phyloP scores from a whole-genome alignment of 1,284 basidiomycete species.

The Naganishia albida region DNA sequence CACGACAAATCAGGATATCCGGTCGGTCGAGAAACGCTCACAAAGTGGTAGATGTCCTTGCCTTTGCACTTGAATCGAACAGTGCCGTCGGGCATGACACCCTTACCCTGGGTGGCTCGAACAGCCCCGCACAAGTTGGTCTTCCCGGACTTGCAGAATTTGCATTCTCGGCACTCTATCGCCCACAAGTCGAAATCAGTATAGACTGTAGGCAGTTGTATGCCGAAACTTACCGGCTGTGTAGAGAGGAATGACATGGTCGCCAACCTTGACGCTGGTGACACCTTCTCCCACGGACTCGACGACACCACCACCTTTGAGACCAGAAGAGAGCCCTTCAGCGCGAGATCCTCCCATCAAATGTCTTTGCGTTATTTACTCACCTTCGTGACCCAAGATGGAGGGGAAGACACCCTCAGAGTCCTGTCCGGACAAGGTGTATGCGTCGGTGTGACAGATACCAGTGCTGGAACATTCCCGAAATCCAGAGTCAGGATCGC shows the following conservation, averaged over 20 bases:
- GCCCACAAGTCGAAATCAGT: slow-evolving; percentile 30
- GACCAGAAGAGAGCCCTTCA: neutral
- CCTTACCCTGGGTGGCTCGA: slow-evolving; percentile 90
- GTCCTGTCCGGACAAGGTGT: slow-evolving; percentile 94
- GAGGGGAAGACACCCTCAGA: slow-evolving; percentile 95
- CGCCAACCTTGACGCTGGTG: slow-evolving; percentile 53
- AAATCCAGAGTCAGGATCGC: neutral
- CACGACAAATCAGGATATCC: neutral
- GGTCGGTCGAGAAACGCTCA: slow-evolving; percentile 56
- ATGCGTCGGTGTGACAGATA: slow-evolving; percentile 97
- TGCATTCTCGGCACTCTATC: slow-evolving; percentile 88
- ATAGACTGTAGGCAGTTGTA: neutral
- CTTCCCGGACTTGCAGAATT: slow-evolving; percentile 98
- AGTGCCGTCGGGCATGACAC: slow-evolving; percentile 93
- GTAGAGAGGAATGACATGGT: slow-evolving; percentile 63
- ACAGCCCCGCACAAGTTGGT: slow-evolving; percentile 94
- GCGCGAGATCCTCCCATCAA: neutral
- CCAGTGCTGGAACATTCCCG: slow-evolving; percentile 59
- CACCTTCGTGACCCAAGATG: slow-evolving; percentile 87
- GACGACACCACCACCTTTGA: slow-evolving; percentile 58
- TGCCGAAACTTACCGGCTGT: slow-evolving; percentile 67
- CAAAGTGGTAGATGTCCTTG: slow-evolving; percentile 86
- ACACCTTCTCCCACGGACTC: slow-evolving; percentile 68
- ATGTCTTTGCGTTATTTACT: neutral
- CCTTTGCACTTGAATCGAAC: slow-evolving; percentile 89